phyloP scores from a whole-genome alignment of 1,139 yeast genomes.

The Chernovozyma sophiae-reginae region DNA sequence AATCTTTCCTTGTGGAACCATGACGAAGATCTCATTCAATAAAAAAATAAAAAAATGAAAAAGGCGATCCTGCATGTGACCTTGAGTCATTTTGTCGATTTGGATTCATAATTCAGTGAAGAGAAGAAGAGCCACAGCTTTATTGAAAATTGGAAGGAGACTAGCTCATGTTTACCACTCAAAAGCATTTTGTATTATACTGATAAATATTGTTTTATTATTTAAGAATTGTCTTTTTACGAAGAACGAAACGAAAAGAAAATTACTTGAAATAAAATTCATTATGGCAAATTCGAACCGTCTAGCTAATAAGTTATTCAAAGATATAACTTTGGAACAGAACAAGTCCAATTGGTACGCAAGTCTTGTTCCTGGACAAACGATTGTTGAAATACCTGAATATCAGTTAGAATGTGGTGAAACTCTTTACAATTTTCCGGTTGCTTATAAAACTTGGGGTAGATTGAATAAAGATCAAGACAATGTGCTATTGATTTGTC shows the following conservation, averaged over 20 bases:
- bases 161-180: constrained; percentile 12
- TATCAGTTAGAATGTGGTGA: constrained; percentile 82
- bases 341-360: constrained; percentile 60
- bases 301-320: constrained; percentile 12
- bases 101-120: too few species aligned
- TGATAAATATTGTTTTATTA: constrained; percentile 3
- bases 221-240: background rate
- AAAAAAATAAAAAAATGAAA: background rate
- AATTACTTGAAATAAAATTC: too few species aligned
- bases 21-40: too few species aligned
- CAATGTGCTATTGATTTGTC: constrained; percentile 84
- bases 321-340: constrained; percentile 46
- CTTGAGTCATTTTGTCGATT: background rate
- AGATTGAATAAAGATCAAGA: constrained; percentile 58
- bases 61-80: background rate
- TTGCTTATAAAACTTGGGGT: constrained; percentile 97
- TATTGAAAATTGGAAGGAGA: constrained; percentile 18
- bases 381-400: constrained; percentile 74
- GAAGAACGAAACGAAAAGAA: too few species aligned
- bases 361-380: constrained; percentile 72
- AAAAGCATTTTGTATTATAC: constrained; percentile 15
- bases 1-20: too few species aligned
- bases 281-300: background rate
- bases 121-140: too few species aligned
- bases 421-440: constrained; percentile 66